Evolutionary conservation across 768 basidiomycete genomes (phyloP), one percentile per base, ranked within the genome.

Genomic region (Leccinum subtestaceum): DNA sequence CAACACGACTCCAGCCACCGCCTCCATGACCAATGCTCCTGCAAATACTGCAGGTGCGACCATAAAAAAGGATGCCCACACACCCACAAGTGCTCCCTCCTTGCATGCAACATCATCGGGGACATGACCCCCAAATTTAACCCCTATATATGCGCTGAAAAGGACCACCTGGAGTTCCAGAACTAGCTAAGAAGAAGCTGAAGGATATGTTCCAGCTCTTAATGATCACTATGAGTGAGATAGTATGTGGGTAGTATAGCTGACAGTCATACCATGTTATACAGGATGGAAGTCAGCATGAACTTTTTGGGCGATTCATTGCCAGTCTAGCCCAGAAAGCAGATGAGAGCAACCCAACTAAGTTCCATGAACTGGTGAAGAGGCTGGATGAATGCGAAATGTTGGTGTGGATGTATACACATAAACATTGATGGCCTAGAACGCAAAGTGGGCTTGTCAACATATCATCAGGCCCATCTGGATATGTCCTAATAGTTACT

Each of bases 401-500:
- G 0, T 58, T 64, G 2, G 40, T 63, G 10, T 40, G 47, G 23
- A 12, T 60, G 40, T 64, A 64, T 21, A 64, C 29, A 3, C 61
- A 64, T 23, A 31, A 64, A 64, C 23, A 60, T 64, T 1, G 56
- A 64, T 34, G 47, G 61, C 3, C 47, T 64, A 1, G 61, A 64
- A 51, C 53, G 50, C 2, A 63, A 53, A 40, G 50, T 54, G 5
- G 63, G 63, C 2, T 1, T 64, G 0, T 45, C 53, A 0, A 57
- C 58, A 4, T 57, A 62, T 45, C 60, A 64, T 59, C 55, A 19
- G n/a, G n/a, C 55, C 2, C 23, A 23, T 23, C 23, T 23, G 23
- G 23, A 23, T 23, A 23, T 23, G 23, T 23, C 23, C 23, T 23
- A 23, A 23, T 3, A 23, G 23, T 23, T 23, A 23, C 23, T 23